Conservation (phyloP, 1,284 basidiomycete genomes). For the Schizophyllum amplum region DNA sequence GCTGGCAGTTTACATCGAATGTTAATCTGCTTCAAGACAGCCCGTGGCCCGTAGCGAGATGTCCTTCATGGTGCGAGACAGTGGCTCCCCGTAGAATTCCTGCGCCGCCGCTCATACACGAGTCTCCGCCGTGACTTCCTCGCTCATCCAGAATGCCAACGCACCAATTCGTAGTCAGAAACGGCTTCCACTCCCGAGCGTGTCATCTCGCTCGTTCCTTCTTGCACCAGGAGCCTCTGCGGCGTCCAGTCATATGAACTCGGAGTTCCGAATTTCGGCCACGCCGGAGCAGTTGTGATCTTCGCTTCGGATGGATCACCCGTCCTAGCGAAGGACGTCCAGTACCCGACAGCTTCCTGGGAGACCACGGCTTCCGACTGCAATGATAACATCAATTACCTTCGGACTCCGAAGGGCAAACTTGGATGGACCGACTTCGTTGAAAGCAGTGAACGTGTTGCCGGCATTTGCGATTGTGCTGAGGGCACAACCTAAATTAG, state of each 20-base stretch:
- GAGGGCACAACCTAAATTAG: not conserved
- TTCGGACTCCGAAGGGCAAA: not conserved
- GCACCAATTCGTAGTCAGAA: slow-evolving; percentile 22
- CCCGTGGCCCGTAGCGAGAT: no score
- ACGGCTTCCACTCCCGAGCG: slow-evolving; percentile 23
- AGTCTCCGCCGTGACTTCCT: slow-evolving; percentile 22
- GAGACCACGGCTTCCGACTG: slow-evolving; percentile 33
- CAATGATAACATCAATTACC: not conserved
- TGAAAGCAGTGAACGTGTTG: slow-evolving; percentile 30
- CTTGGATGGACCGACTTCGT: slow-evolving; percentile 20
- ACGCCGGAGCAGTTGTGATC: slow-evolving; percentile 22
- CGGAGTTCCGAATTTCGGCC: slow-evolving; percentile 17
- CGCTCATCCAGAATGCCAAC: slow-evolving; percentile 36
- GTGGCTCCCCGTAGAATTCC: no score
- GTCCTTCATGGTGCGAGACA: no score
- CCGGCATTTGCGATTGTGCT: slow-evolving; percentile 27
- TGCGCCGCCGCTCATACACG: slow-evolving; percentile 17
- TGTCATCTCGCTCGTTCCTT: slow-evolving; percentile 18
- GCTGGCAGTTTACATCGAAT: no score
- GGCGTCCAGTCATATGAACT: not conserved
- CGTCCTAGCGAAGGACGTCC: slow-evolving; percentile 33
- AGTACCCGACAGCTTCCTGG: slow-evolving; percentile 33
- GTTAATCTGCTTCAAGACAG: no score
- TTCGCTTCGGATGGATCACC: slow-evolving; percentile 27
- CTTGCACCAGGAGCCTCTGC: slow-evolving; percentile 14